Evolutionary conservation across 2,329 filamentous ascomycete species (phyloP), one percentile per base, ranked within the genome.

Genomic region (Aspergillus terreus): DNA sequence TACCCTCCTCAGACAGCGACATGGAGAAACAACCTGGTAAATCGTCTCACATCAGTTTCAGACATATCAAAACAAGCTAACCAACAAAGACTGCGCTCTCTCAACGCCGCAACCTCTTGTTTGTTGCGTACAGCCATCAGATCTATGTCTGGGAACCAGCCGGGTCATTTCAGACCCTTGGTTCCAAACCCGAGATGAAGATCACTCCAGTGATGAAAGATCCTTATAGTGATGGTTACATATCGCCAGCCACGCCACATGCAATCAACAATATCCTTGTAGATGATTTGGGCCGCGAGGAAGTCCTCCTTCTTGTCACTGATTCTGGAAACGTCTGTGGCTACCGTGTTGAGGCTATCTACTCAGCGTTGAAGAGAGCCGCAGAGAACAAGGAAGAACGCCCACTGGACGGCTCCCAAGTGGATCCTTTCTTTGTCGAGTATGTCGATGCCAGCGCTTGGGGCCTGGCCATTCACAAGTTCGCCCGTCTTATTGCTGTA

Each of bases 401-500:
- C 6, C 66, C 66, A 19, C 60, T 69, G 42, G 61, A 72, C 49
- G 57, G 62, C n/a, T 52, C 64, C 6, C 65, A 69, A 45, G 62
- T 76, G 14, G 65, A 65, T 15, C 71, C 74, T 2, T 88, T 95
- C 63, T 88, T 96, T 51, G 82, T 84, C 52, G 82, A 87, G 35
- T 91, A 88, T 64, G 90, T 96, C 2, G 82, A 82, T 1, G 74
- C 72, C 21, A 92, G 89, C 53, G 92, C 92, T 2, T 99, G 94
- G 94, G 94, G 92, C 0, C 71, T 96, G 44, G 87, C 90, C 6
- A 80, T 96, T 10, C 92, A 97, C 67, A 80, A 83, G 55, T 76
- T 85, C 56, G 90, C 89, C n/a, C 84, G 92, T 0, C 76, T 96
- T 55, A 87, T 99, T 56, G 94, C 92, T 0, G 86, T 95, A 36